A percentile compares a stretch with the other conserved stretches of the same genome.
Conservation (phyloP, 2,329 filamentous ascomycete genomes). For the Venturia carpophila region DNA sequence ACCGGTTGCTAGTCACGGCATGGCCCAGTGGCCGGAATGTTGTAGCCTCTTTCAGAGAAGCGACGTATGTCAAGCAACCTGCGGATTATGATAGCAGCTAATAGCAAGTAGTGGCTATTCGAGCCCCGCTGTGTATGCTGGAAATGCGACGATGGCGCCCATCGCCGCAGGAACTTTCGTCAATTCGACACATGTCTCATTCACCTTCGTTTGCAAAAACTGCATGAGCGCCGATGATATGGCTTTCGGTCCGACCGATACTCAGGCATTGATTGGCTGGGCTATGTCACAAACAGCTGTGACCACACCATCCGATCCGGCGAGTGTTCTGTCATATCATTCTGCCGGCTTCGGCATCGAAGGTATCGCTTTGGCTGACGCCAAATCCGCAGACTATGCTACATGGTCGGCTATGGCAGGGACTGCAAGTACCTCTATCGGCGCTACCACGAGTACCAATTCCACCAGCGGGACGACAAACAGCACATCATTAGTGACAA, state of each 20-base stretch:
- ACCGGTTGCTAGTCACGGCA: conserved; percentile 8
- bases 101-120: not conserved
- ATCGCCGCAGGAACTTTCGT: conserved; percentile 9
- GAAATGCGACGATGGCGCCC: conserved; percentile 10
- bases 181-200: not conserved
- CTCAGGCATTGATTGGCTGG: not conserved
- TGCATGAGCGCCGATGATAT: conserved; percentile 3
- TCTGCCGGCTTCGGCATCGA: not conserved
- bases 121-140: not conserved
- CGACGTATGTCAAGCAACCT: not conserved
- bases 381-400: not conserved
- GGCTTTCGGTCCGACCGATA: not conserved
- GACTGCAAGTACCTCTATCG: not conserved
- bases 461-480: conserved; percentile 22
- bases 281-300: conserved; percentile 7
- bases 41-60: not conserved
- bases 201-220: conserved; percentile 4
- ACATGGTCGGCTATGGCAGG: conserved; percentile 3
- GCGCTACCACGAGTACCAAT: conserved; percentile 8
- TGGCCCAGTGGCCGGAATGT: conserved; percentile 13
- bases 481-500: conserved; percentile 22
- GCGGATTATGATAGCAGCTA: not conserved
- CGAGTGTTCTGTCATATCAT: not conserved
- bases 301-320: conserved; percentile 5
- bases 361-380: not conserved